phyloP scores from a whole-genome alignment of 306 rosid genomes.

The Vigna reflexopilosa region DNA sequence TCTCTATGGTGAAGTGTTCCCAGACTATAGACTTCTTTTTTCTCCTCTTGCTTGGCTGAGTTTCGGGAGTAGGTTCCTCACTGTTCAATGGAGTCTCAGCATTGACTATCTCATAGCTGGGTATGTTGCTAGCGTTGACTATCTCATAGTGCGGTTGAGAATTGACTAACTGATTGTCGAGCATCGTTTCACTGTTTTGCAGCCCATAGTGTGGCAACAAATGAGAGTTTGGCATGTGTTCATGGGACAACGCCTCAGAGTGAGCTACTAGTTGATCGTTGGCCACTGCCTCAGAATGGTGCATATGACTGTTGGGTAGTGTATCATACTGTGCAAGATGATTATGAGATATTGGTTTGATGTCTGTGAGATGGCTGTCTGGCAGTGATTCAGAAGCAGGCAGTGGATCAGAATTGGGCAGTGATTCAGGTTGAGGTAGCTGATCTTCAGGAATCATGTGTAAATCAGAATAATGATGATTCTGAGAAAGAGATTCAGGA shows the following conservation, averaged over 20 bases:
- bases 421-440: slow-evolving; percentile 48
- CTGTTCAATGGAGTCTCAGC: slow-evolving; percentile 47
- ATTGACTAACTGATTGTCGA: slow-evolving; percentile 40
- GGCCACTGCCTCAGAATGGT: slow-evolving; percentile 44
- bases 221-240: slow-evolving; percentile 49
- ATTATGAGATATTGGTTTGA: slow-evolving; percentile 37
- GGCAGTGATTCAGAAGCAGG: slow-evolving; percentile 41
- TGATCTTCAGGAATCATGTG: slow-evolving; percentile 51
- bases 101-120: slow-evolving; percentile 55
- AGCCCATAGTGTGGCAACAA: slow-evolving; percentile 52
- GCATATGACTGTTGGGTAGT: slow-evolving; percentile 44
- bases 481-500: slow-evolving; percentile 38
- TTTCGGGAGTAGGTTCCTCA: slow-evolving; percentile 63
- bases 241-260: slow-evolving; percentile 45
- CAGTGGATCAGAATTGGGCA: slow-evolving; percentile 39
- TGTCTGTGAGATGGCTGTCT: slow-evolving; percentile 43
- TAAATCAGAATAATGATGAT: slow-evolving; percentile 41
- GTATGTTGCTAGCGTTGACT: slow-evolving; percentile 28
- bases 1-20: slow-evolving; percentile 95
- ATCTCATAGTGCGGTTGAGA: slow-evolving; percentile 49
- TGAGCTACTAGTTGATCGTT: slow-evolving; percentile 42
- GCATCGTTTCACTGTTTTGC: slow-evolving; percentile 45
- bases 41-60: slow-evolving; percentile 86
- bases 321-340: slow-evolving; percentile 48
- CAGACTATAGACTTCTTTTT: slow-evolving; percentile 90